Base-by-base conservation (phyloP, 768 basidiomycete species). In the Cyclocybe cylindracea region DNA sequence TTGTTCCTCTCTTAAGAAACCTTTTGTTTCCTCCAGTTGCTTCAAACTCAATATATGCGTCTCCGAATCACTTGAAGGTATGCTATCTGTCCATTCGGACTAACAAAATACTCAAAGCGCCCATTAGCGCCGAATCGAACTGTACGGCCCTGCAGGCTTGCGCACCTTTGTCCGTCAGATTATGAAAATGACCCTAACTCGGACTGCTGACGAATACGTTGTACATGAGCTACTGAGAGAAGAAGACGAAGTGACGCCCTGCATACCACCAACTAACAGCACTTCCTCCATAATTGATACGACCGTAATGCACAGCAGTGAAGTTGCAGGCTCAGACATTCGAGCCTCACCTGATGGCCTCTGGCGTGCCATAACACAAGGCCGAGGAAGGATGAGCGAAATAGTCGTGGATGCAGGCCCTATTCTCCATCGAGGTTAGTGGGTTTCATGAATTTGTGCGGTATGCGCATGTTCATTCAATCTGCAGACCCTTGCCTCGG, bases 111-210 rank as follows among this genome's bases (percentile, higher is more conserved):
- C 37, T 50, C 31, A 29, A n/a, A 49, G 46, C 24, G 52, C 10
- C 50, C 63, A 42, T 44, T 44, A 82, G 75, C 81, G 83, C 0
- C 74, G 68, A 35, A 72, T 93, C 33, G 82, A 92, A 42, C 76
- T 94, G 19, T 94, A 86, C 62, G 91, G 92, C 0, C 92, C 90
- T 0, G 80, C 83, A 10, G 91, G 92, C 24, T 68, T 93, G 14
- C 87, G 93, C 29, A 68, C 72, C 14, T 89, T 94, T 66, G 71
- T 94, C 19, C 87, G 92, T 39, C 78, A 79, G 37, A 82, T 80
- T 48, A 75, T 94, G 60, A 77, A 76, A 47, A 79, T 90, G 71
- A 91, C 93, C 0, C 70, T 81, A 37, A 83, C 83, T 6, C 71
- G 69, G 31, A 82, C 83, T 3, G 72, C 78, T 1, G 82, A 86